These are phyloP conservation scores for Phytophthora meadii DNA, from an alignment of 352 stramenopile species.

Conservation along the genomic window DNA sequence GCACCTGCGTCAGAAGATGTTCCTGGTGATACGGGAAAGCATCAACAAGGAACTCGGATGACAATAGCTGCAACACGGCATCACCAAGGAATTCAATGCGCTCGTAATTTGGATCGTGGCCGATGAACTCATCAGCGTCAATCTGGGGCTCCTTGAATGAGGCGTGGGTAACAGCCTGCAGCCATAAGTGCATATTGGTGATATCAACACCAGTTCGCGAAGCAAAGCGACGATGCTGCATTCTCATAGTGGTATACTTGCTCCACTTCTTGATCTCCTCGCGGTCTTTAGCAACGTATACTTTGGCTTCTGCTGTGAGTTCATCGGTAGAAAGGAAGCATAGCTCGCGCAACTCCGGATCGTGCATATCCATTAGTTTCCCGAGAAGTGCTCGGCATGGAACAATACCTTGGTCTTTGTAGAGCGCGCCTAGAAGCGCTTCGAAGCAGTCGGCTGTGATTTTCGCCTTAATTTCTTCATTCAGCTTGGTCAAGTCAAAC, in stretches of 20 bases:
- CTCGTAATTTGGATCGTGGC: constrained; percentile 78
- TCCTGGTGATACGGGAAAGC: constrained; percentile 86
- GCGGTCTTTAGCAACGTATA: constrained; percentile 64
- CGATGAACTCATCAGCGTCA: constrained; percentile 69
- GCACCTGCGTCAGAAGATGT: constrained; percentile 77
- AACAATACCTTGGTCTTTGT: constrained; percentile 82
- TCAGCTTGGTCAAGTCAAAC: constrained; percentile 66
- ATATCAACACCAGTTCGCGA: constrained; percentile 60
- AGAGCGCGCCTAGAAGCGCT: constrained; percentile 80
- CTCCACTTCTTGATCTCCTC: constrained; percentile 59
- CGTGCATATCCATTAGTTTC: constrained; percentile 64
- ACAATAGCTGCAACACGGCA: constrained; percentile 81
- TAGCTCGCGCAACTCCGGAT: constrained; percentile 61
- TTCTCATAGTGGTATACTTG: constrained; percentile 49
- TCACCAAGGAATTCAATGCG: constrained; percentile 89
- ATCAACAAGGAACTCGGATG: constrained; percentile 81
- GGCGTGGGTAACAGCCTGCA: constrained; percentile 78
- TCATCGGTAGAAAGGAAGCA: constrained; percentile 70
- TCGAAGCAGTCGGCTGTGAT: constrained; percentile 88
- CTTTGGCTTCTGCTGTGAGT: constrained; percentile 45
- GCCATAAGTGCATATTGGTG: constrained; percentile 72
- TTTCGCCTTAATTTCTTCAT: constrained; percentile 66
- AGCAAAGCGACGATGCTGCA: constrained; percentile 65
- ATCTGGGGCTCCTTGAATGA: constrained; percentile 83
- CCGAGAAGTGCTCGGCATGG: constrained; percentile 69